These are phyloP conservation scores for Stagonosporopsis cucurbitacearum DNA, from an alignment of 2,329 filamentous ascomycete genomes.

Conservation along the genomic window DNA sequence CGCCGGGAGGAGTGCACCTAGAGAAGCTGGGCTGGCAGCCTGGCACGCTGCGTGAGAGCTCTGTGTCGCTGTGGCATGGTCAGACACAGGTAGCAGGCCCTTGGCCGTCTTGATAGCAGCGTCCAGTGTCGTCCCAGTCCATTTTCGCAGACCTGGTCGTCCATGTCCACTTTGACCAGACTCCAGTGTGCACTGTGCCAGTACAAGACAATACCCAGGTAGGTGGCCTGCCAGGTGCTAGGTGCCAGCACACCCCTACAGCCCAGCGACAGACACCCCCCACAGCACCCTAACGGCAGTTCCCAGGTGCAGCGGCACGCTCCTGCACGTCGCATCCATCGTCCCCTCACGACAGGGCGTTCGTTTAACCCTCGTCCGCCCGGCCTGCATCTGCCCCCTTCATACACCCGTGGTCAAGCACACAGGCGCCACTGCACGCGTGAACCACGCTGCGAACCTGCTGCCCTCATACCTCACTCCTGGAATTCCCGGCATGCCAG, in stretches of 20 bases:
- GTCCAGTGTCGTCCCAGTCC: slow-evolving; percentile 20
- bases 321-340: slow-evolving; percentile 37
- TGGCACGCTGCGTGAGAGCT: too few relatives aligned
- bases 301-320: slow-evolving; percentile 44
- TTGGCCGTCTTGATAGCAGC: slow-evolving; percentile 26
- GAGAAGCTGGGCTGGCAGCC: slow-evolving; percentile 27
- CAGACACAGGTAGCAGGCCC: slow-evolving; percentile 21
- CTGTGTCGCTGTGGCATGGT: slow-evolving; percentile 23
- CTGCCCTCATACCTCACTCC: slow-evolving; percentile 17
- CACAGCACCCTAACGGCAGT: slow-evolving; percentile 45
- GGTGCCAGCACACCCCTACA: slow-evolving; percentile 31
- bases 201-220: too few relatives aligned
- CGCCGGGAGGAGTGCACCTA: slow-evolving; percentile 13
- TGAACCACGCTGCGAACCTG: slow-evolving; percentile 45
- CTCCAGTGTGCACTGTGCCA: too few relatives aligned
- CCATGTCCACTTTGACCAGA: slow-evolving; percentile 26
- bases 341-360: slow-evolving; percentile 18
- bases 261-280: slow-evolving; percentile 37
- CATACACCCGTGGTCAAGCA: slow-evolving; percentile 30
- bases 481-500: slow-evolving; percentile 41
- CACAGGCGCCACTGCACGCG: slow-evolving; percentile 41
- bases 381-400: slow-evolving; percentile 31
- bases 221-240: too few relatives aligned
- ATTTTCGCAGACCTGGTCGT: slow-evolving; percentile 20
- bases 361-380: slow-evolving; percentile 32